Conservation (phyloP, 805 yeast genomes). For the Cyberlindnera veronae region DNA sequence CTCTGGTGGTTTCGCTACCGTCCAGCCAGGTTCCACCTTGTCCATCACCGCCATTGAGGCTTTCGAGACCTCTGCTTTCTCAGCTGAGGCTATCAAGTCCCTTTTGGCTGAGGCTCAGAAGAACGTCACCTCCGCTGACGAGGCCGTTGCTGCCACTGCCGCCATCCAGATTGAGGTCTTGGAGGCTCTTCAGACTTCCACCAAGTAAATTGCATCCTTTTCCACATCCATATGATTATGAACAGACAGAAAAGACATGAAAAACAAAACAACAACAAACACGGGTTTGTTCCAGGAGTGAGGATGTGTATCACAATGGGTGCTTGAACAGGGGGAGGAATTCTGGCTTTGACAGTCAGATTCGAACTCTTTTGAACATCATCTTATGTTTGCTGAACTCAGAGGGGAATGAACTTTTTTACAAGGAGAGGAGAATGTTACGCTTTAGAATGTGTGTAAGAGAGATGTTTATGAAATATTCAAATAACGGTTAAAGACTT, state of each 20-base stretch:
- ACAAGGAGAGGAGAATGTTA: background rate
- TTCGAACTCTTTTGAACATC: background rate
- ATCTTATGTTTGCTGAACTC: too few species aligned
- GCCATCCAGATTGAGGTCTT: conserved; percentile 92
- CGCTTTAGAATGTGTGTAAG: conserved; percentile 1
- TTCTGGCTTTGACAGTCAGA: background rate
- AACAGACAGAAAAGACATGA: background rate
- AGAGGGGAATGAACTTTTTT: too few species aligned
- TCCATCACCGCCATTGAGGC: conserved; percentile 95
- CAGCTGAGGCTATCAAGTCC: conserved; percentile 70
- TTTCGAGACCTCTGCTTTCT: conserved; percentile 83
- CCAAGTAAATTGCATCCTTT: conserved; percentile 43
- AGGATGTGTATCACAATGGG: too few species aligned
- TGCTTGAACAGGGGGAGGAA: too few species aligned
- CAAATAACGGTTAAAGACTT: background rate
- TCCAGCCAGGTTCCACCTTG: conserved; percentile 89
- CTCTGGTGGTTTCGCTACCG: conserved; percentile 95
- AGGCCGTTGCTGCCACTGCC: conserved; percentile 89
- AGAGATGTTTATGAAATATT: conserved; percentile 3
- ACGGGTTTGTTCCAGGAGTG: conserved; percentile 1
- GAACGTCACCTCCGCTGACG: conserved; percentile 81
- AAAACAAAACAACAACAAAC: background rate
- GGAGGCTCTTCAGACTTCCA: conserved; percentile 86
- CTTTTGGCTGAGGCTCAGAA: conserved; percentile 92
- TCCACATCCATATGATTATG: conserved; percentile 1